These are phyloP conservation scores for Graphilbum sp. DNA, from an alignment of 2,329 filamentous ascomycete species.

Conservation along the genomic window DNA sequence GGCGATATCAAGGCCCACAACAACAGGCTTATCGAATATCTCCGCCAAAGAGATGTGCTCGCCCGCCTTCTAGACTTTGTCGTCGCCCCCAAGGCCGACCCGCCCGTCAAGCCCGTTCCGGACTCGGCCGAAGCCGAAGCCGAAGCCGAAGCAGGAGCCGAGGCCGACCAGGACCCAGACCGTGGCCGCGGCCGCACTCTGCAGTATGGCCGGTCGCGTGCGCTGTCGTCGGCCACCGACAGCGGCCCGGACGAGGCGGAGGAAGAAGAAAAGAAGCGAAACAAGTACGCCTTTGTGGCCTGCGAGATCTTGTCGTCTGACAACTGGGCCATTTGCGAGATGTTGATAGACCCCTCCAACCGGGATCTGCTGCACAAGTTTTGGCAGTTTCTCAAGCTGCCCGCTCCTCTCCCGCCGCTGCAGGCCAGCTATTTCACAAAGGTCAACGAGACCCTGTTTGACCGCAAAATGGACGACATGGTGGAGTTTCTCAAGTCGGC, in stretches of 20 bases:
- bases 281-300: conserved; percentile 85
- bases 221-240: conserved; percentile 34
- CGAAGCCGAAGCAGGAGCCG: background rate
- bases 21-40: conserved; percentile 88
- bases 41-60: conserved; percentile 74
- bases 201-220: conserved; percentile 34
- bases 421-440: conserved; percentile 98
- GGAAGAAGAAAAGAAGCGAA: conserved; percentile 75
- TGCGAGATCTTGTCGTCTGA: conserved; percentile 91
- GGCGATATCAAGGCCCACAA: conserved; percentile 98
- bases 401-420: conserved; percentile 76
- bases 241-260: conserved; percentile 39
- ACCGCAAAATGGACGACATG: conserved; percentile 98
- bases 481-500: conserved; percentile 73
- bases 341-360: conserved; percentile 58
- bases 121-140: conserved; percentile 17
- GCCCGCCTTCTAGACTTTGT: conserved; percentile 83
- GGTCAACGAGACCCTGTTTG: conserved; percentile 92
- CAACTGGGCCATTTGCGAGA: conserved; percentile 92
- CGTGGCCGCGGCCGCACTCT: conserved; percentile 25
- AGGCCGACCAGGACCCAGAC: conserved; percentile 9
- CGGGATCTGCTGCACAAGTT: conserved; percentile 64
- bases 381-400: conserved; percentile 74
- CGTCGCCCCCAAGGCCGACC: conserved; percentile 36
- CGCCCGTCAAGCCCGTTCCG: conserved; percentile 44